Base-by-base conservation (phyloP, 306 rosid genomes). In the Prunus padus region DNA sequence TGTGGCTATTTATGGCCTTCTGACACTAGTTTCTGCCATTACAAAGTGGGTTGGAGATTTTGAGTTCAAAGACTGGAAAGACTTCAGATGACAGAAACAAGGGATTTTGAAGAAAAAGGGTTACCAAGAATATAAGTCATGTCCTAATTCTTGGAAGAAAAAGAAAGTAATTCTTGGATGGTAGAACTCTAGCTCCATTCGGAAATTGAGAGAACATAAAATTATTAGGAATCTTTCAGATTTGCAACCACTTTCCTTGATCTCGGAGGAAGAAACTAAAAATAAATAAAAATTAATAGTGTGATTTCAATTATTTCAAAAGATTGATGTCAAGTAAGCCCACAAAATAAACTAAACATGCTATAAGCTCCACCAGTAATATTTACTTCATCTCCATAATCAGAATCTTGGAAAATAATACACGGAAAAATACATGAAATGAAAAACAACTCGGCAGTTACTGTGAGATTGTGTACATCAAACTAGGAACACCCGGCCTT, bases 401-500 rank as follows among this genome's bases (percentile, higher is more conserved):
- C 57, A 3, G 42, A 60, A n/a, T 19, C 55, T 37, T 56, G 28
- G 18, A 2, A 28, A 28, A 20, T 11, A 46, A 57, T 30, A 26
- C 28, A 47, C 1, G 8, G 1, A 19, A 4, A 14, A 45, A 22
- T 13, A 46, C 26, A 22, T 64, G 28, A 16, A 28, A n/a, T 65
- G 15, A 9, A n/a, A 33, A 40, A 63, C 46, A 31, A n/a, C 49
- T n/a, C 69, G n/a, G 74, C 69, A 64, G 63, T 72, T 14, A 56
- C 67, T 28, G 28, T 26, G 59, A 69, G 73, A 77, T 81, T 54
- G 47, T 54, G 64, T 82, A 65, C 76, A 76, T 67, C 65, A 18
- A 54, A 76, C 50, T 76, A 28, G 30, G 28, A 59, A 51, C 59
- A 64, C 30, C 28, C 28, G 18, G 30, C 68, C 62, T 64, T 45